Evolutionary conservation across 2,329 filamentous ascomycete species (phyloP).

Genomic region (Hypomyces perniciosus): DNA sequence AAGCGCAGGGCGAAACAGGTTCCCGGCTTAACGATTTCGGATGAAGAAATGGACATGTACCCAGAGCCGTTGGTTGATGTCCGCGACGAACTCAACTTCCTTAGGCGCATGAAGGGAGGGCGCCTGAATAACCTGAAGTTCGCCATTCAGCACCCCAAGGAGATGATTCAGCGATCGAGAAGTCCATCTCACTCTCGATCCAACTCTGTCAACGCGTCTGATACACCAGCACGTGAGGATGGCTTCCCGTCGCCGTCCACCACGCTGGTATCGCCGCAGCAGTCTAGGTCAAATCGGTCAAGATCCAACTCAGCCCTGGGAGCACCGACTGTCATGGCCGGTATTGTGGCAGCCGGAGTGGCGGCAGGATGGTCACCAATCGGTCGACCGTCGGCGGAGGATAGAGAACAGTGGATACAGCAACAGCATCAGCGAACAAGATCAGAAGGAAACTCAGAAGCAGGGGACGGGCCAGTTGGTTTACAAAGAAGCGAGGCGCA

Average conservation of each 20-base stretch:
- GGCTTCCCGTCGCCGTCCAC: slow-evolving; percentile 43
- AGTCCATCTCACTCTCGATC: slow-evolving; percentile 60
- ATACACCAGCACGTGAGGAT: slow-evolving; percentile 57
- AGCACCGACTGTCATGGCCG: slow-evolving; percentile 75
- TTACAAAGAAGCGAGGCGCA: slow-evolving; percentile 19
- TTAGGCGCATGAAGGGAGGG: slow-evolving; percentile 74
- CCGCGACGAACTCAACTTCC: slow-evolving; percentile 72
- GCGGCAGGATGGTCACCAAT: slow-evolving; percentile 72
- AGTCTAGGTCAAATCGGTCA: slow-evolving; percentile 62
- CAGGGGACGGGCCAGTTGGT: slow-evolving; percentile 8
- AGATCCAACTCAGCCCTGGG: slow-evolving; percentile 66
- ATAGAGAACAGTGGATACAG: slow-evolving; percentile 11
- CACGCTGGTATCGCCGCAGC: slow-evolving; percentile 56
- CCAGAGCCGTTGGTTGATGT: slow-evolving; percentile 69
- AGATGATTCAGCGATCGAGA: slow-evolving; percentile 55
- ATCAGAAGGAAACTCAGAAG: slow-evolving; percentile 15
- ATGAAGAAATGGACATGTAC: slow-evolving; percentile 63
- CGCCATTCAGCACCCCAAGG: slow-evolving; percentile 67
- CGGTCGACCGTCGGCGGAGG: slow-evolving; percentile 37
- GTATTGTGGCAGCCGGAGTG: slow-evolving; percentile 70
- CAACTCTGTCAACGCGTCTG: slow-evolving; percentile 55
- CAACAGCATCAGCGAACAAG: slow-evolving; percentile 2
- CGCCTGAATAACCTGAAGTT: slow-evolving; percentile 77
- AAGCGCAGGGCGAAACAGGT: slow-evolving; percentile 42
- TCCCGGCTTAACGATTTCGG: slow-evolving; percentile 55